Base-by-base conservation (phyloP, 2,329 filamentous ascomycete species). In the Blastomyces parvus region DNA sequence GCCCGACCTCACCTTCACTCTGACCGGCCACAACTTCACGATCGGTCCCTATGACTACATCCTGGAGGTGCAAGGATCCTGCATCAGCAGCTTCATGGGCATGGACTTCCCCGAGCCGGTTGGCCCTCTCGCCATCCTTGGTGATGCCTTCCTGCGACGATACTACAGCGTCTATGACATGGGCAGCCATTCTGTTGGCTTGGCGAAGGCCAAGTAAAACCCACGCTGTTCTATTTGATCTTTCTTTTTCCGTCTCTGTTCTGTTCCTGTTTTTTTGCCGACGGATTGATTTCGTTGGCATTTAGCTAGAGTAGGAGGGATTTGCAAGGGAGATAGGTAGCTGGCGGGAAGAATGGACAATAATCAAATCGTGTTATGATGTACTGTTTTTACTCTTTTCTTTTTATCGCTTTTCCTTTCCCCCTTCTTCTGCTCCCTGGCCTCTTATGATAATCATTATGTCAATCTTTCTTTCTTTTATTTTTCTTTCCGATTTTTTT, bases 41-140 rank as follows among this genome's bases (percentile, higher is more conserved):
- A 96, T 99, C 70, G 82, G 83, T 63, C 81, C 94, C 19, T 88
- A 88, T 68, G 94, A 99, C 81, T 99, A 99, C 82, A 92, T 97
- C 70, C 87, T 99, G 50, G 92, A 99, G 79, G 86, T 97, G 53
- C 89, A 92, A 74, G 94, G 93, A 70, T 93, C 88, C 76, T 99
- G 94, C 79, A 96, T 99, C 78, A 97, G 91, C 66, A 89, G 91
- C 70, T 96, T 99, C 81, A 95, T 96, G 86, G 92, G 91, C 71
- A 96, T 97, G 88, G 94, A 92, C 77, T 87, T 91, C 80, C 80
- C 91, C 63, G 89, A 87, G 73, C 91, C 91, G 48, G 88, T 89
- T 64, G 93, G 94, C 57, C 94, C 94, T 69, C 86, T 99, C 68
- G 92, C 91, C 66, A 99, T 99, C 68, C 87, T 99, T 33, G 94